Conservation (phyloP, 2,329 filamentous ascomycete species). For the Furcasterigmium sp. region DNA sequence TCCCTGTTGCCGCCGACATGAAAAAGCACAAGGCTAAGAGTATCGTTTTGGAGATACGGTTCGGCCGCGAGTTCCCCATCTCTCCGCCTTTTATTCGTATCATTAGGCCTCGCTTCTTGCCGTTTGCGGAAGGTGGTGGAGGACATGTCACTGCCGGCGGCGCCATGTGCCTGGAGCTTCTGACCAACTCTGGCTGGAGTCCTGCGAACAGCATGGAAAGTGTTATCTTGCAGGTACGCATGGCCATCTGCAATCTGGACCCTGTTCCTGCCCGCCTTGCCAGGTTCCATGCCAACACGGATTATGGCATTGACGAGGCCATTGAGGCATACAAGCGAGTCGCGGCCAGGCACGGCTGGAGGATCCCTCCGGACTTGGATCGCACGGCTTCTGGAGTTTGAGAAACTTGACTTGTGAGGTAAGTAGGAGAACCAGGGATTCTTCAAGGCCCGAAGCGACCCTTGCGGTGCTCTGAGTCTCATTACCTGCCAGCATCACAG, state of each 20-base stretch:
- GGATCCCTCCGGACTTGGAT: conserved; percentile 57
- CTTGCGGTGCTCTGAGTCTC: too few species aligned
- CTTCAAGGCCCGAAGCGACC: too few species aligned
- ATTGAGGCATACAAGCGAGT: conserved; percentile 56
- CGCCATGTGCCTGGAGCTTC: conserved; percentile 76
- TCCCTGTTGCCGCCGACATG: conserved; percentile 75
- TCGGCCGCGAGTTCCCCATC: conserved; percentile 70
- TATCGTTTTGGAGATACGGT: conserved; percentile 77
- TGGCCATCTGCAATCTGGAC: conserved; percentile 67
- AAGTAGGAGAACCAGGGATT: too few species aligned
- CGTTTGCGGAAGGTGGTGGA: conserved; percentile 68
- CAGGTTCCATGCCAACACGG: conserved; percentile 14
- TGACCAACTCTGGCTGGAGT: conserved; percentile 81
- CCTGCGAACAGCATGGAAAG: conserved; percentile 69
- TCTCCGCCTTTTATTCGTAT: conserved; percentile 81
- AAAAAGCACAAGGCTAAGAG: conserved; percentile 54
- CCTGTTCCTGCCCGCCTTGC: conserved; percentile 68
- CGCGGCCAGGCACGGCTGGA: conserved; percentile 67
- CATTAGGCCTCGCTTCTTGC: conserved; percentile 72
- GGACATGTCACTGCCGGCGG: conserved; percentile 83
- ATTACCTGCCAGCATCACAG: too few species aligned
- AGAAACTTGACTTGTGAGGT: too few species aligned
- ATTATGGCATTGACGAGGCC: conserved; percentile 68
- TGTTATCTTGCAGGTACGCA: conserved; percentile 72
- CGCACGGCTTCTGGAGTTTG: conserved; percentile 29